Evolutionary conservation across 441 rosid species (phyloP).

Genomic region (Syzygium syzygioides): DNA sequence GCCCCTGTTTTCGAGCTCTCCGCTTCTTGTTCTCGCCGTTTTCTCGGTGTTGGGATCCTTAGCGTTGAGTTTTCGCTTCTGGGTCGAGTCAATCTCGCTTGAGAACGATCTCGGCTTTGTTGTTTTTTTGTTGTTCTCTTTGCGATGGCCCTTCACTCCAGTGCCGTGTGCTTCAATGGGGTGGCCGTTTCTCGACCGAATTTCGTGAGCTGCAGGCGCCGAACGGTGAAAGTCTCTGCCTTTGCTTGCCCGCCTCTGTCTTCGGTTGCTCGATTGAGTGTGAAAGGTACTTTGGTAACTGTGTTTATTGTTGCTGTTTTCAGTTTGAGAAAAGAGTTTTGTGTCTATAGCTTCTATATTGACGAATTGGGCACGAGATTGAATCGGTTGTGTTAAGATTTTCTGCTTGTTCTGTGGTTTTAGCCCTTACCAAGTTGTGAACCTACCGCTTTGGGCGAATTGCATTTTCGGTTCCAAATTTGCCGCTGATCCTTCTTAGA

Average conservation of each 20-base stretch:
- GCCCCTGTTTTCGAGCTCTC: neutral
- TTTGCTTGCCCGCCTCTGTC: slow-evolving; percentile 2
- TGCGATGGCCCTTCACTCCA: slow-evolving; percentile 8
- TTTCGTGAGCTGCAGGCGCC: neutral
- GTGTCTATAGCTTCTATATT: neutral
- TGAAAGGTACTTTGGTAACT: neutral
- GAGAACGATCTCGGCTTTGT: neutral
- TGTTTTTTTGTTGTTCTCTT: neutral
- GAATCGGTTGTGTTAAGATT: neutral
- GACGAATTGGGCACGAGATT: neutral
- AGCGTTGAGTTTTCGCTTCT: neutral
- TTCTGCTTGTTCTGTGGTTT: neutral
- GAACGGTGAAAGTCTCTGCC: neutral
- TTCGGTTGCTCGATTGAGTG: neutral
- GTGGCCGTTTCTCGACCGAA: neutral
- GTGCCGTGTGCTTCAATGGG: slow-evolving; percentile 2
- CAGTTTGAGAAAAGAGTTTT: neutral
- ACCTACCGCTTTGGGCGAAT: neutral
- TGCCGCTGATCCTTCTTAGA: neutral
- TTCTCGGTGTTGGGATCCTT: neutral
- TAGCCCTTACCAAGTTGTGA: neutral
- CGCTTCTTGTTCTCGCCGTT: neutral
- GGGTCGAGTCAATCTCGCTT: neutral
- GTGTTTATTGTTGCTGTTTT: neutral
- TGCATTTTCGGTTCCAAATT: neutral